Base-by-base conservation (phyloP, 371 early-diverging fungal genomes). In the Batrachochytrium dendrobatidis region DNA sequence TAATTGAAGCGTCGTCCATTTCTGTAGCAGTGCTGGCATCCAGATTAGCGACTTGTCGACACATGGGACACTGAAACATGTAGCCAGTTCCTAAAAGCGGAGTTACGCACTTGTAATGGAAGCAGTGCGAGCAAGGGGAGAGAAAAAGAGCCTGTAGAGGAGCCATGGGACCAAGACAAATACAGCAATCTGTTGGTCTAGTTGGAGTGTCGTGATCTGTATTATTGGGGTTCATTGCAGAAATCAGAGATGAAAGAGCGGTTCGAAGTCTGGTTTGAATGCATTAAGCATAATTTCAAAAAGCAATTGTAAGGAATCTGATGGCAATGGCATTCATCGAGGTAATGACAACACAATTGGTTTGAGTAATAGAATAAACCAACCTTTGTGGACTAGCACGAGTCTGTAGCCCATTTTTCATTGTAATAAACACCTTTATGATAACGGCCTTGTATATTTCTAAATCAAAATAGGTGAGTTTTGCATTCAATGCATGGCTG, bases 41-140 rank as follows among this genome's bases (percentile, higher is more conserved):
- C 31, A 95, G 74, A 73, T 95, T 91, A 1, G 95, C 93, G 58
- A 89, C 94, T 28, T 91, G 89, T 48, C 95, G 85, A 67, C 95
- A 95, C 34, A 94, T 80, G 33, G 95, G 94, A 68, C 95, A 95
- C 62, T 84, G 86, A 69, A 95, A 93, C 59, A 89, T 88, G 12
- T 88, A 64, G 4, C 71, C 71, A 62, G 66, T 67, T 66, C 58
- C 73, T 31, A 94, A 72, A 30, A 94, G 73, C 3, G 88, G 83
- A 50, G 84, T 78, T 54, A 92, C 88, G 68, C 95, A 95, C 73
- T 92, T 93, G 76, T 86, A 95, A 66, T 95, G 95, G 73, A 86
- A 94, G 61, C 88, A 86, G 68, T 95, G 95, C 10, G 91, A 91
- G 66, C 95, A 95, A 1, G 95, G 94, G 4, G 95, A 87, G 17